phyloP scores from a whole-genome alignment of 257 asterid genomes.

The Salvia rosmarinus region DNA sequence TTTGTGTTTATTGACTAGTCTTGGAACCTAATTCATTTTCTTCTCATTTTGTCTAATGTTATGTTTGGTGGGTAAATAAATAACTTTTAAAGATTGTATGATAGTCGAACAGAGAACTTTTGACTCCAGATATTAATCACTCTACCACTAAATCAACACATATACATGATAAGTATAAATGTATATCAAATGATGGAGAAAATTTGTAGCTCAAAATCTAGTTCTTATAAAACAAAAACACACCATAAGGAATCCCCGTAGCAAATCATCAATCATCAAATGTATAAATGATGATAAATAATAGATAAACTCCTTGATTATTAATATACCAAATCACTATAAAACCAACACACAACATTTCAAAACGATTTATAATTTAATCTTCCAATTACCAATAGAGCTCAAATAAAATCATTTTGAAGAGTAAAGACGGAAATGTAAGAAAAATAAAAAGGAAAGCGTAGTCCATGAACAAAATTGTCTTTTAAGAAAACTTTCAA shows the following conservation, averaged over 20 bases:
- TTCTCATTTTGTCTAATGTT: not conserved
- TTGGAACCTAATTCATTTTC: not conserved
- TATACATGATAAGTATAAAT: not conserved
- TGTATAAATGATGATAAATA: not conserved
- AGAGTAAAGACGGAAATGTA: not conserved
- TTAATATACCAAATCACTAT: no score
- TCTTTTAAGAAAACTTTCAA: constrained; percentile 26
- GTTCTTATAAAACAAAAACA: no score
- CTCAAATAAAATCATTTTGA: not conserved
- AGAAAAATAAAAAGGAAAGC: not conserved
- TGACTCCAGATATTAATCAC: no score
- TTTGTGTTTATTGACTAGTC: not conserved
- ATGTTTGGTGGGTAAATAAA: no score
- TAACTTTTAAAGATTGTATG: no score
- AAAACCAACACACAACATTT: not conserved
- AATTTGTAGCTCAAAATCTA: not conserved
- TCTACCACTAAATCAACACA: no score
- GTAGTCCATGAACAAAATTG: constrained; percentile 35
- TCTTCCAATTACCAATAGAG: not conserved
- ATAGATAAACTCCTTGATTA: not conserved
- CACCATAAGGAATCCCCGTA: not conserved
- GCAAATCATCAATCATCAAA: not conserved
- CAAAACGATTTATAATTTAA: not conserved
- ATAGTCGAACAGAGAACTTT: no score
- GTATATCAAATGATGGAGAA: not conserved